Evolutionary conservation across 2,329 filamentous ascomycete genomes (phyloP).

Genomic region (Colletotrichum tropicale): DNA sequence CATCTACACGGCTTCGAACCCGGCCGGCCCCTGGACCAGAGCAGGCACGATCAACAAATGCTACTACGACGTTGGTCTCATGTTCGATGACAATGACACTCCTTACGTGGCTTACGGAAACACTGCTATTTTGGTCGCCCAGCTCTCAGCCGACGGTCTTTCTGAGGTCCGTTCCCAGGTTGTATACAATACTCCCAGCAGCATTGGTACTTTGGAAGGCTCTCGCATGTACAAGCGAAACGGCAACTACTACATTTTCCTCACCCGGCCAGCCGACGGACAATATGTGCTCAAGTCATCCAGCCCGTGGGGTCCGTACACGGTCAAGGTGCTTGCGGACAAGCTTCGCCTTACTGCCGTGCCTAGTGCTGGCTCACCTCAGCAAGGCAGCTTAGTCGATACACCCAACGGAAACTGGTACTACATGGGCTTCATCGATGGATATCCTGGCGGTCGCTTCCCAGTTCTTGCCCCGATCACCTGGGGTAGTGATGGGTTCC

Average conservation of each 20-base stretch:
- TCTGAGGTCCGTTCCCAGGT: neutral
- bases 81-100: slow-evolving; percentile 43
- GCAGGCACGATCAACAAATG: slow-evolving; percentile 18
- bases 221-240: slow-evolving; percentile 58
- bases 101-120: slow-evolving; percentile 49
- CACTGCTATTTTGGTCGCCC: neutral
- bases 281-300: slow-evolving; percentile 51
- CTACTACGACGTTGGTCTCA: slow-evolving; percentile 4
- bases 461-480: slow-evolving; percentile 59
- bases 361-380: slow-evolving; percentile 45
- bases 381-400: slow-evolving; percentile 61
- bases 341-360: slow-evolving; percentile 27
- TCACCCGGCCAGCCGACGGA: slow-evolving; percentile 44
- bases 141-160: neutral
- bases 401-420: slow-evolving; percentile 60
- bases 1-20: slow-evolving; percentile 16
- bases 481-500: slow-evolving; percentile 51
- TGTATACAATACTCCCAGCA: neutral
- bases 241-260: slow-evolving; percentile 56
- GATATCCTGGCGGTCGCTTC: slow-evolving; percentile 60
- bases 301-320: slow-evolving; percentile 55
- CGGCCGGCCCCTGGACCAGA: neutral
- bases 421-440: slow-evolving; percentile 60
- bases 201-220: slow-evolving; percentile 41
- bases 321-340: slow-evolving; percentile 42